Evolutionary conservation across 345 rosid genomes (phyloP).

Genomic region (Boechera stricta): DNA sequence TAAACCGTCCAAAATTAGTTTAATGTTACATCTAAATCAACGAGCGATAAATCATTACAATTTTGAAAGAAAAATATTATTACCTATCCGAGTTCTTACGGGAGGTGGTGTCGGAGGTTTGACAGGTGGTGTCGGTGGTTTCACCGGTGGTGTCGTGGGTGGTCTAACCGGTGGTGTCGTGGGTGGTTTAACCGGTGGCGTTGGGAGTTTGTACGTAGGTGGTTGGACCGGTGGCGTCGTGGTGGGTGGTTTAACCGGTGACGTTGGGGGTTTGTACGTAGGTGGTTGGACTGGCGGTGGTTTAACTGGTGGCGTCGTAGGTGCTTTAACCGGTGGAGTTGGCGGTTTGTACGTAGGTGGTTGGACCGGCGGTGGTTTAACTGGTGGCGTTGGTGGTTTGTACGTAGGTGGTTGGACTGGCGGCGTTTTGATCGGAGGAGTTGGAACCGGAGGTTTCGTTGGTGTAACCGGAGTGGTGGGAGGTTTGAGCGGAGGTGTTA

Average conservation of each 20-base stretch:
- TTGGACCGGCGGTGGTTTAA: neutral
- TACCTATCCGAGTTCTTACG: constrained; percentile 62
- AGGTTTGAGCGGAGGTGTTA: constrained; percentile 35
- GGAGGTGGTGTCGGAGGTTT: constrained; percentile 49
- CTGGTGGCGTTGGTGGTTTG: constrained; percentile 28
- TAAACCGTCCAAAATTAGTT: constrained; percentile 40
- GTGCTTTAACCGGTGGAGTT: constrained; percentile 3
- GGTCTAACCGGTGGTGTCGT: constrained; percentile 38
- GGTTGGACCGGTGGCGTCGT: neutral
- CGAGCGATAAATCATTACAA: neutral
- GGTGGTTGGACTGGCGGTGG: constrained; percentile 8
- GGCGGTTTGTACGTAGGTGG: constrained; percentile 24
- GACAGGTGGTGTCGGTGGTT: neutral
- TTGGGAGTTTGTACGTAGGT: constrained; percentile 10
- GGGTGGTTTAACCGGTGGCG: neutral
- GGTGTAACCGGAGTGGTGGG: constrained; percentile 40
- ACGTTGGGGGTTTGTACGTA: constrained; percentile 19
- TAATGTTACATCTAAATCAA: neutral
- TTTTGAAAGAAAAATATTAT: neutral
- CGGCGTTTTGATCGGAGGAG: constrained; percentile 31
- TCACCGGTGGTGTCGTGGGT: neutral
- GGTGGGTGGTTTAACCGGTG: constrained; percentile 35
- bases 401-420: constrained; percentile 25
- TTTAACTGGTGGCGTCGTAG: constrained; percentile 30
- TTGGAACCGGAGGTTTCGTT: constrained; percentile 35